Base-by-base conservation (phyloP, 768 basidiomycete genomes). In the Mrakia frigida region DNA sequence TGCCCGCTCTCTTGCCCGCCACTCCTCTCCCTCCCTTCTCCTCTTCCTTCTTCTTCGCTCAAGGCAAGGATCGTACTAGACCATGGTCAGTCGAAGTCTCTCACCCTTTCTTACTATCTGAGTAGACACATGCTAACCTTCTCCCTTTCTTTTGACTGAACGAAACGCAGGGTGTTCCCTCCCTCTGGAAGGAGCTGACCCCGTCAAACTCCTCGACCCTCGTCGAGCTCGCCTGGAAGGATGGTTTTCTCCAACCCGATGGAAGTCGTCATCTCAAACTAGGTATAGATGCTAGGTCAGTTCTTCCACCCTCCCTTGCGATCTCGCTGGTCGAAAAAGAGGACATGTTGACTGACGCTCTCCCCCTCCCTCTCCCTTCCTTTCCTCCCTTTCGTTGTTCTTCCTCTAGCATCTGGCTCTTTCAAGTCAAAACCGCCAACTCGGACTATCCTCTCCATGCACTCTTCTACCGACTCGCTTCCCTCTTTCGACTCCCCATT, bases 401-500 rank as follows among this genome's bases (percentile, higher is more conserved):
- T 3, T 35, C 2, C 35, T 13, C 23, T 23, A 83, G 83, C 53
- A 81, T 86, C 73, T 84, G 85, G 85, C 81, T 84, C 65, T 85
- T 84, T 74, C 92, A 93, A 78, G 90, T 70, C 41, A 53, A 69
- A 25, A 68, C 68, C 13, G 35, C 50, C 11, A 50, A 75, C 50
- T 67, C 65, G 82, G 94, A 94, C 76, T 93, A 93, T 11, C 91
- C 92, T 74, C 86, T 94, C 13, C 86, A 93, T 37, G 94, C 91
- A 0, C 84, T 91, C 9, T 91, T 94, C 85, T 95, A 93, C 83
- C 90, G 92, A 63, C 93, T 92, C 82, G 89, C 90, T 53, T 88
- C 88, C 33, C 87, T 97, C 3, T 88, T 85, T 82, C 63, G 87
- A 74, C 87, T 89, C 7, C 93, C 94, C 0, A 89, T 96, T 79